Percentiles rank a stretch among this genome's conserved stretches.
These are phyloP conservation scores for Crithidia bombi DNA, from an alignment of 208 protist species.

Conservation along the genomic window DNA sequence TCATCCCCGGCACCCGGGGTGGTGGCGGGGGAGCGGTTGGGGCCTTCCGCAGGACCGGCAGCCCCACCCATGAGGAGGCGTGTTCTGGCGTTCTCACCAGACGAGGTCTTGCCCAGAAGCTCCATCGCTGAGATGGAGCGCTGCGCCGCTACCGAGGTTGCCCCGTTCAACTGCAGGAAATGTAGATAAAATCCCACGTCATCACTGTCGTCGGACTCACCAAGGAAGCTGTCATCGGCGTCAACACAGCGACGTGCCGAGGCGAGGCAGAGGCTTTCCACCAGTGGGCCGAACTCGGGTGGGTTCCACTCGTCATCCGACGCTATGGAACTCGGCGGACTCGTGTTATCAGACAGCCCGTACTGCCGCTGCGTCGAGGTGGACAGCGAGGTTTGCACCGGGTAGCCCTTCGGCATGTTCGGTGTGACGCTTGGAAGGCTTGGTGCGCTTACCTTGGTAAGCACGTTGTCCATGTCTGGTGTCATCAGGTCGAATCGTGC, in stretches of 20 bases:
- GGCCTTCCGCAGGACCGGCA: background rate
- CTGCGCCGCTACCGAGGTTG: background rate
- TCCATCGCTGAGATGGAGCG: background rate
- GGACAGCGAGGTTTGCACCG: background rate
- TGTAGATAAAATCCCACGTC: conserved; percentile 6
- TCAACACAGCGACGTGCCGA: background rate
- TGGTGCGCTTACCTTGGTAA: background rate
- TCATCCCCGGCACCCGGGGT: background rate
- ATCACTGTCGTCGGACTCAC: background rate
- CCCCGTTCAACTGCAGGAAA: conserved; percentile 4
- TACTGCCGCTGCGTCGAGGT: conserved; percentile 16
- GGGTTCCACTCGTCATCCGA: conserved; percentile 19
- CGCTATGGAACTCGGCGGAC: background rate
- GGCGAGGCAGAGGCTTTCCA: background rate
- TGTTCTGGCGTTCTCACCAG: background rate
- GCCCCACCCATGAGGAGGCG: conserved; percentile 2
- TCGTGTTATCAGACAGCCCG: conserved; percentile 12
- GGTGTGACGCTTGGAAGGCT: background rate
- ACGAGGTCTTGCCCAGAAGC: background rate
- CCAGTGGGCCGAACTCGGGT: conserved; percentile 9
- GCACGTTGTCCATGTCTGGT: conserved; percentile 3
- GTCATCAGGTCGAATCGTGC: background rate
- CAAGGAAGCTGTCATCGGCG: background rate
- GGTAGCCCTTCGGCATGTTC: background rate
- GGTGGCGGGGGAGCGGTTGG: background rate